Conservation (phyloP, 495 filamentous ascomycete species). For the Penicillium crystallinum region DNA sequence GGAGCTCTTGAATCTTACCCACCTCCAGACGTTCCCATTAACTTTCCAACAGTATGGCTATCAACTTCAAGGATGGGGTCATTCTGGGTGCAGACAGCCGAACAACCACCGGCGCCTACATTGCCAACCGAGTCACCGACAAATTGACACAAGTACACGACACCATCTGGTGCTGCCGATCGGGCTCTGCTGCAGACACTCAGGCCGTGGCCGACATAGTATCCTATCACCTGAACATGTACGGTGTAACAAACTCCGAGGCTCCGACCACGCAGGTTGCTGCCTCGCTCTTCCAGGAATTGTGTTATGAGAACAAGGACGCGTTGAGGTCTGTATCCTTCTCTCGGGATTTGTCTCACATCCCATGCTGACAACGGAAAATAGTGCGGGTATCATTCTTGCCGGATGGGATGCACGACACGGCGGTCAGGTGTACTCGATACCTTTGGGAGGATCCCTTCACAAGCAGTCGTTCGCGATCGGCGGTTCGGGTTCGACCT, state of each 20-base stretch:
- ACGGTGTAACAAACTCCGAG: slow-evolving; percentile 80
- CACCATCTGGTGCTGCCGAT: slow-evolving; percentile 98
- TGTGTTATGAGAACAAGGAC: slow-evolving; percentile 98
- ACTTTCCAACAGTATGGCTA: slow-evolving; percentile 50
- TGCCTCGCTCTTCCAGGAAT: slow-evolving; percentile 90
- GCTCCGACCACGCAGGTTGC: slow-evolving; percentile 90
- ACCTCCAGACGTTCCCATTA: slow-evolving; percentile 10
- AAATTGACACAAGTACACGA: slow-evolving; percentile 98
- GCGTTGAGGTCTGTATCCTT: slow-evolving; percentile 57
- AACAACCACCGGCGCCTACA: slow-evolving; percentile 98
- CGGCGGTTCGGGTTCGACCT: slow-evolving; percentile 94
- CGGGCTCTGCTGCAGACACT: slow-evolving; percentile 94
- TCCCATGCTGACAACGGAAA: slow-evolving; percentile 21
- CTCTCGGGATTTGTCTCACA: background rate
- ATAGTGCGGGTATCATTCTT: slow-evolving; percentile 92
- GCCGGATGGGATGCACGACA: slow-evolving; percentile 91
- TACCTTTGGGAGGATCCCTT: slow-evolving; percentile 91
- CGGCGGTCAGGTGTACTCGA: slow-evolving; percentile 94
- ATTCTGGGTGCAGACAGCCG: slow-evolving; percentile 94
- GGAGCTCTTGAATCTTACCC: slow-evolving; percentile 17
- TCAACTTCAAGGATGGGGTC: slow-evolving; percentile 96
- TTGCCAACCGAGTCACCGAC: slow-evolving; percentile 97
- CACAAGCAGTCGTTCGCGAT: slow-evolving; percentile 97
- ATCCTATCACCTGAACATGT: slow-evolving; percentile 90
- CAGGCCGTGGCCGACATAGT: slow-evolving; percentile 98